Evolutionary conservation across 352 stramenopile species (phyloP), one percentile per base, ranked within the genome.

Genomic region (Lagenidium giganteum): DNA sequence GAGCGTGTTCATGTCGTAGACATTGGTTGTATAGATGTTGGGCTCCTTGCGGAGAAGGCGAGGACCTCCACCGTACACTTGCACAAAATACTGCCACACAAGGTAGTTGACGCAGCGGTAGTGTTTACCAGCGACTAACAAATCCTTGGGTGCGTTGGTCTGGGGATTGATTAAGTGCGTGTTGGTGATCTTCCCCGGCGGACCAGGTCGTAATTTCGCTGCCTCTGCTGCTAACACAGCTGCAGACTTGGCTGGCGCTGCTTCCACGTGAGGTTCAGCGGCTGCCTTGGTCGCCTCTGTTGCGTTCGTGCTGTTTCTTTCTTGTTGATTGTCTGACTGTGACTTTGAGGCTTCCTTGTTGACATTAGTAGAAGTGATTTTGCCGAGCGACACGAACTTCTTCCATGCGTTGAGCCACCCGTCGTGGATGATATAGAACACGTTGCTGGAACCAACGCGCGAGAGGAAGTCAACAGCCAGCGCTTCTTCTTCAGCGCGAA

Each of bases 401-500:
- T 71, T 75, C 72, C 72, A 85, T 7, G 56, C 23, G 2, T 72
- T 48, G 27, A 83, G 57, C 73, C 73, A 77, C 5, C 23, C 40
- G 7, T 30, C 34, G 9, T 70, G 55, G 0, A 80, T 29, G 14
- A 82, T 53, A 22, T 68, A 82, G 48, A 57, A 69, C 8, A 68
- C 25, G 33, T 52, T 57, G 1, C 56, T 41, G 9, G 18, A 35
- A 13, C 49, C 47, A 32, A 54, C 42, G 17, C 46, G 46, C 1
- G 67, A 48, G 4, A 88, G 31, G 7, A 57, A 47, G 4, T 79
- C 62, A 0, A 77, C 38, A 3, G 67, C 66, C 12, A 82, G 41
- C 11, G 64, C 75, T 54, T 88, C 71, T 57, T 88, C 71, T 47
- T 88, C 67, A 3, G 58, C 65, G 0, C 75, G 69, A 2, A 85